phyloP scores from a whole-genome alignment of 2,329 filamentous ascomycete genomes.

The Fusarium keratoplasticum region DNA sequence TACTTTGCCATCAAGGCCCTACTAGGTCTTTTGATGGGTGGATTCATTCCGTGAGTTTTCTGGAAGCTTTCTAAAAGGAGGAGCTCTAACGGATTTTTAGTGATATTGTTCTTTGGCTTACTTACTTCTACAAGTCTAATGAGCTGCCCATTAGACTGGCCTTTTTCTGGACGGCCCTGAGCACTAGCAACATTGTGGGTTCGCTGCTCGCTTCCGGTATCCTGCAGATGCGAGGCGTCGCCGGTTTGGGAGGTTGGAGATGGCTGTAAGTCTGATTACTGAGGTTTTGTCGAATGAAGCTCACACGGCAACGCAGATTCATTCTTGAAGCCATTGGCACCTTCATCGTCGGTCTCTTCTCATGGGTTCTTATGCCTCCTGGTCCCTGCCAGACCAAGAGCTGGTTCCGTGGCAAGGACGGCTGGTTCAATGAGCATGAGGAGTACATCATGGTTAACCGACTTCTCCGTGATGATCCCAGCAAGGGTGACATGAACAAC shows the following conservation, averaged over 20 bases:
- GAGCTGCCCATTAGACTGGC: constrained; percentile 75
- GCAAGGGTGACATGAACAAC: constrained; percentile 72
- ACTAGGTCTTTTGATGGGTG: constrained; percentile 61
- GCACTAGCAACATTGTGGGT: constrained; percentile 64
- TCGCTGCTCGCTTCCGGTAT: constrained; percentile 61
- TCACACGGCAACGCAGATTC: constrained; percentile 47
- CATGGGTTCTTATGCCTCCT: constrained; percentile 59
- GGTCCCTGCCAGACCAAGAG: constrained; percentile 62
- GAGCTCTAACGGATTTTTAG: constrained; percentile 16
- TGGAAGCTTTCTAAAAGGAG: not conserved
- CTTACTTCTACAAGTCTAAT: constrained; percentile 79
- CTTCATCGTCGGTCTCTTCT: constrained; percentile 56
- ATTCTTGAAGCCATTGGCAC: constrained; percentile 63
- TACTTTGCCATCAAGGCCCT: constrained; percentile 58
- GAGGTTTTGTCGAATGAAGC: not conserved
- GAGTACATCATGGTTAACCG: constrained; percentile 73
- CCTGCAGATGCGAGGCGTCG: constrained; percentile 52
- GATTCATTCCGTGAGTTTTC: constrained; percentile 59
- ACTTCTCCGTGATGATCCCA: constrained; percentile 69
- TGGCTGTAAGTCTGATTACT: constrained; percentile 46
- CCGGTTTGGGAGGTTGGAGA: constrained; percentile 54
- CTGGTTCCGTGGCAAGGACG: constrained; percentile 68
- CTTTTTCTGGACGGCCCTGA: constrained; percentile 78
- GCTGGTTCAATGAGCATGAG: constrained; percentile 72
- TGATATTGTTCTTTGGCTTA: constrained; percentile 72